These are phyloP conservation scores for Fusarium haematococcum DNA, from an alignment of 2,329 filamentous ascomycete genomes.

Conservation along the genomic window DNA sequence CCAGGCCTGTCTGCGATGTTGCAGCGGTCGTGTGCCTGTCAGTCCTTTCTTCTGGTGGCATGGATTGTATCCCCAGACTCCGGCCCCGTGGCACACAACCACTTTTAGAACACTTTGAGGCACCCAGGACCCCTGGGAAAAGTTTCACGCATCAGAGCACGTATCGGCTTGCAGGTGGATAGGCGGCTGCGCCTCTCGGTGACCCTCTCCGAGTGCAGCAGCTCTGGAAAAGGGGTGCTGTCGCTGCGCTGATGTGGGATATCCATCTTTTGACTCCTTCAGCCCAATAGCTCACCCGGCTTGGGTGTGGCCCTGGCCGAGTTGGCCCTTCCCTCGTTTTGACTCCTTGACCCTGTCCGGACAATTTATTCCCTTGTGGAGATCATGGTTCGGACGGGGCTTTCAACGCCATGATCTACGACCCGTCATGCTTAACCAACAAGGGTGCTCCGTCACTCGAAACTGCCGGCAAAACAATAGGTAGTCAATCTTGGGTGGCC, in stretches of 20 bases:
- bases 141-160: constrained; percentile 39
- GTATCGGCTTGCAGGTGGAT: constrained; percentile 41
- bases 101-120: constrained; percentile 35
- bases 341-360: constrained; percentile 40
- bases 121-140: constrained; percentile 32
- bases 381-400: constrained; percentile 49
- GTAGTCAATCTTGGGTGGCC: constrained; percentile 16
- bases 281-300: constrained; percentile 26
- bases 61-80: constrained; percentile 31
- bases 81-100: constrained; percentile 37
- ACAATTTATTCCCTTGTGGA: constrained; percentile 48
- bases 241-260: constrained; percentile 27
- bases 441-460: constrained; percentile 42
- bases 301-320: constrained; percentile 25
- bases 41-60: constrained; percentile 32
- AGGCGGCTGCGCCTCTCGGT: constrained; percentile 38
- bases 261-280: constrained; percentile 26
- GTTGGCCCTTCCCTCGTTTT: constrained; percentile 26
- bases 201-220: constrained; percentile 24
- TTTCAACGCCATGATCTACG: constrained; percentile 47
- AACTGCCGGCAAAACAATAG: constrained; percentile 42
- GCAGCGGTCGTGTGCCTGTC: constrained; percentile 28
- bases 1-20: constrained; percentile 29
- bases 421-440: constrained; percentile 43
- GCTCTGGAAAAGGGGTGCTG: constrained; percentile 36